Evolutionary conservation across 2,329 filamentous ascomycete genomes (phyloP).

Genomic region (Pseudocercospora musae): DNA sequence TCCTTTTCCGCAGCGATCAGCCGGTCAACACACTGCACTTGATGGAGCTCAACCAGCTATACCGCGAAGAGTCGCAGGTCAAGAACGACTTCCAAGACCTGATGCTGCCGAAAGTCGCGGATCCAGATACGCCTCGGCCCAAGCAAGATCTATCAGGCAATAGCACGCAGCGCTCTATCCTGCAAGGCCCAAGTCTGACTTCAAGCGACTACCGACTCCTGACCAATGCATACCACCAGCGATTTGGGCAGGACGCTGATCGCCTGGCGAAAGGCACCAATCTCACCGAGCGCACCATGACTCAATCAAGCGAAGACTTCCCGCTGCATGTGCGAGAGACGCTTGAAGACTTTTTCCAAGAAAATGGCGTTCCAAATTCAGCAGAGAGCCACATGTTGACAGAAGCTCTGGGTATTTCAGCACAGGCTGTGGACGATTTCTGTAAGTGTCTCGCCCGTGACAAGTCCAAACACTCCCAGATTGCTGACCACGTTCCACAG

Average conservation of each 20-base stretch:
- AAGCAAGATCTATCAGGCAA: neutral
- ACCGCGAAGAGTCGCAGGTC: conserved; percentile 4
- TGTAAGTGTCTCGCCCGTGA: conserved; percentile 17
- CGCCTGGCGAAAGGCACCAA: conserved; percentile 4
- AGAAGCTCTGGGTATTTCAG: conserved; percentile 3
- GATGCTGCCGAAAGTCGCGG: neutral
- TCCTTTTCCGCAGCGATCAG: neutral
- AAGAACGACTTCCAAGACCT: conserved; percentile 7
- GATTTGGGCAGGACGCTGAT: conserved; percentile 8
- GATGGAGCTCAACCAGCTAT: conserved; percentile 1
- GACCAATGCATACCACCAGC: neutral
- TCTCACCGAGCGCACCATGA: neutral
- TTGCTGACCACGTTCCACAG: conserved; percentile 1
- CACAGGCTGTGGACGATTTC: conserved; percentile 9
- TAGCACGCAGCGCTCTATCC: neutral
- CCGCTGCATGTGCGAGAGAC: conserved; percentile 11
- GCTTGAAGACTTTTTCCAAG: conserved; percentile 13
- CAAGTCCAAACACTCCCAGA: neutral
- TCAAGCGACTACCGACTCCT: conserved; percentile 2
- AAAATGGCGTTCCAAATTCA: conserved; percentile 11
- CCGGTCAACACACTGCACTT: neutral
- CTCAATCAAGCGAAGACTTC: neutral
- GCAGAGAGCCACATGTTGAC: conserved; percentile 16
- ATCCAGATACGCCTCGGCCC: conserved; percentile 3
- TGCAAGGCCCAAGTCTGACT: conserved; percentile 2